Evolutionary conservation across 2,329 filamentous ascomycete genomes (phyloP).

Genomic region (Dothideomycetidae sp.): DNA sequence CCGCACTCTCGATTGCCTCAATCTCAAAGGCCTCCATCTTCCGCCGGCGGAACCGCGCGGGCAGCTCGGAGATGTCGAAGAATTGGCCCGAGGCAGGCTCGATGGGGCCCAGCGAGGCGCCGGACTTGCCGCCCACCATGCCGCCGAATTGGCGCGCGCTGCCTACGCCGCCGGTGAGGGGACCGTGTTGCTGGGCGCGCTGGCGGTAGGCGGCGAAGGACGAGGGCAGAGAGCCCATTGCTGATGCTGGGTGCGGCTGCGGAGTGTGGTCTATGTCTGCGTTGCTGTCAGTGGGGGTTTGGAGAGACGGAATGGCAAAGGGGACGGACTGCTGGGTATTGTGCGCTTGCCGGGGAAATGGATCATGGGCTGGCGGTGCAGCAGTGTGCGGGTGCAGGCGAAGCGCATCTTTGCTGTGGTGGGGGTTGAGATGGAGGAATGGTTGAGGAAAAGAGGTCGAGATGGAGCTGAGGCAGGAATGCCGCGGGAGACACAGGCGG

Average conservation of each 20-base stretch:
- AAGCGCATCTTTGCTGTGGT: slow-evolving; percentile 27
- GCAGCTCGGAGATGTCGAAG: slow-evolving; percentile 84
- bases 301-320: slow-evolving; percentile 9
- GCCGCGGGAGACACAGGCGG: slow-evolving; percentile 3
- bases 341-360: slow-evolving; percentile 36
- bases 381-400: slow-evolving; percentile 32
- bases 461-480: slow-evolving; percentile 5
- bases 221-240: slow-evolving; percentile 48
- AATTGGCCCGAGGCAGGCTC: slow-evolving; percentile 56
- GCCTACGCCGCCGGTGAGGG: slow-evolving; percentile 33
- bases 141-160: slow-evolving; percentile 20
- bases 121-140: slow-evolving; percentile 46
- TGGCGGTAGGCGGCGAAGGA: slow-evolving; percentile 66
- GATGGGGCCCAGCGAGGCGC: slow-evolving; percentile 58
- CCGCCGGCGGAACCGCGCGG: slow-evolving; percentile 63
- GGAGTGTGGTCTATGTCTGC: slow-evolving; percentile 62
- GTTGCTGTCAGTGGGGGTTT: slow-evolving; percentile 1
- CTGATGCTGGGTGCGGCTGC: slow-evolving; percentile 58
- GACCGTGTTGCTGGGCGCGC: slow-evolving; percentile 64
- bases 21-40: slow-evolving; percentile 73
- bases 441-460: background rate
- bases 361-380: slow-evolving; percentile 37
- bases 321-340: slow-evolving; percentile 28
- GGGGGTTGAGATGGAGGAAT: slow-evolving; percentile 2
- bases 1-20: slow-evolving; percentile 87